A percentile compares a stretch with the other conserved stretches of the same genome.
These are phyloP conservation scores for Neofusicoccum cordaticola DNA, from an alignment of 2,329 filamentous ascomycete genomes.

Conservation along the genomic window DNA sequence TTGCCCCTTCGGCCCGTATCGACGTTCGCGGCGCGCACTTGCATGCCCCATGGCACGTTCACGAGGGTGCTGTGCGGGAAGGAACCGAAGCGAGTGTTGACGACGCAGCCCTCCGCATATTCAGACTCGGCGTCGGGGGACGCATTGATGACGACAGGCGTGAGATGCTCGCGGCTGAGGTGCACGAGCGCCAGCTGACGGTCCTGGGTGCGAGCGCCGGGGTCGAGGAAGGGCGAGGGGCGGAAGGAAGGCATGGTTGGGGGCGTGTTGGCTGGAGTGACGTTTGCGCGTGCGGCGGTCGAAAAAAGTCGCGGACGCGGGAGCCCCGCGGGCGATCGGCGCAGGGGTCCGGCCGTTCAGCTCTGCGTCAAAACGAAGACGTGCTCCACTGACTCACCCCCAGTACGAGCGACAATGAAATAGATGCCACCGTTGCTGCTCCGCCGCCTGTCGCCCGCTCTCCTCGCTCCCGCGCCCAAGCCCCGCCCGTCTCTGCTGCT, in stretches of 20 bases:
- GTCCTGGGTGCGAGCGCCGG: constrained; percentile 59
- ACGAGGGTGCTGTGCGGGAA: constrained; percentile 56
- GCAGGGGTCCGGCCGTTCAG: neutral
- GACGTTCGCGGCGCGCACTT: constrained; percentile 83
- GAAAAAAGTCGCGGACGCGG: constrained; percentile 14
- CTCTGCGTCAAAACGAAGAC: constrained; percentile 2
- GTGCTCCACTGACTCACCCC: constrained; percentile 10
- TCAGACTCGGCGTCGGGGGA: constrained; percentile 34
- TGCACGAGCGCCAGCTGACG: constrained; percentile 78
- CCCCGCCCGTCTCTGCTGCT: constrained; percentile 14
- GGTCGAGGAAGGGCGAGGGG: constrained; percentile 75
- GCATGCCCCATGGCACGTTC: constrained; percentile 81
- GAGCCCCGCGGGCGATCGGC: constrained; percentile 15
- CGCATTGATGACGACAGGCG: constrained; percentile 62
- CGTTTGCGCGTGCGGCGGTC: neutral
- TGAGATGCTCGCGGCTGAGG: constrained; percentile 80
- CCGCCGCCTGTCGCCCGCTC: constrained; percentile 16
- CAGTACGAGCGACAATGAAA: constrained; percentile 11
- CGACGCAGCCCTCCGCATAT: constrained; percentile 49
- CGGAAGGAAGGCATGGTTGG: constrained; percentile 11
- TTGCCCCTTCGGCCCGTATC: constrained; percentile 87
- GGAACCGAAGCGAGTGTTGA: constrained; percentile 92
- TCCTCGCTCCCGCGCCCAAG: constrained; percentile 23
- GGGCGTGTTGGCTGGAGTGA: neutral
- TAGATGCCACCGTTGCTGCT: constrained; percentile 19